These are phyloP conservation scores for Centaurea solstitialis DNA, from an alignment of 129 eudicot species.

Conservation along the genomic window DNA sequence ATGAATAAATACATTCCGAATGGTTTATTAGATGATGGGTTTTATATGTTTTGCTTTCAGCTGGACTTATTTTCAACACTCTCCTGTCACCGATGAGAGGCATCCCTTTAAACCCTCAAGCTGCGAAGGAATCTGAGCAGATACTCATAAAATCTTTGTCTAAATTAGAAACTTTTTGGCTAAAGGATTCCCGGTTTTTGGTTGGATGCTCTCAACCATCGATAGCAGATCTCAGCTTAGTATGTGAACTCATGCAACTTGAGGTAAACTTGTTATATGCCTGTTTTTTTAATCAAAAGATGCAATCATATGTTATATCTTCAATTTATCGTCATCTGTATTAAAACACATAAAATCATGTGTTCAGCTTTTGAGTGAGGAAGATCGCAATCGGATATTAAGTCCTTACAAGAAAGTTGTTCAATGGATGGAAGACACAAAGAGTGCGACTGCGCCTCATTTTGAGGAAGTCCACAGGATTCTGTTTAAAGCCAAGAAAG, in stretches of 20 bases:
- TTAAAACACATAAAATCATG: too few species aligned
- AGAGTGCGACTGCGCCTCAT: constrained; percentile 58
- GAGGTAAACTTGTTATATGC: constrained; percentile 39
- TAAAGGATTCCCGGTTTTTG: constrained; percentile 59
- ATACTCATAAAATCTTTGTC: constrained; percentile 47
- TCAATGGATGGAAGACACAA: constrained; percentile 62
- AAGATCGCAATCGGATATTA: constrained; percentile 53
- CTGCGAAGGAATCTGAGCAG: constrained; percentile 52
- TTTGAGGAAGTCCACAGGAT: constrained; percentile 59
- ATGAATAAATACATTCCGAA: neutral
- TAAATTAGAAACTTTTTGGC: constrained; percentile 57
- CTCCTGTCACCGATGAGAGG: constrained; percentile 44
- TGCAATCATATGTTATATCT: neutral
- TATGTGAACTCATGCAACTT: constrained; percentile 67
- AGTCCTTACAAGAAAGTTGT: constrained; percentile 58
- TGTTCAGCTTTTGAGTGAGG: constrained; percentile 49
- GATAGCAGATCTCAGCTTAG: constrained; percentile 72
- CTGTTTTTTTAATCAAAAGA: neutral
- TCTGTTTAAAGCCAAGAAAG: constrained; percentile 35
- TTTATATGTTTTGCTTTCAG: constrained; percentile 11
- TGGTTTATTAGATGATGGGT: neutral
- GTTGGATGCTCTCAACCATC: constrained; percentile 66
- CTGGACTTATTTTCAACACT: constrained; percentile 34
- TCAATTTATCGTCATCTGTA: neutral
- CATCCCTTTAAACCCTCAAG: constrained; percentile 37